Base-by-base conservation (phyloP, 331 rosid genomes). In the Acacia pycnantha region DNA sequence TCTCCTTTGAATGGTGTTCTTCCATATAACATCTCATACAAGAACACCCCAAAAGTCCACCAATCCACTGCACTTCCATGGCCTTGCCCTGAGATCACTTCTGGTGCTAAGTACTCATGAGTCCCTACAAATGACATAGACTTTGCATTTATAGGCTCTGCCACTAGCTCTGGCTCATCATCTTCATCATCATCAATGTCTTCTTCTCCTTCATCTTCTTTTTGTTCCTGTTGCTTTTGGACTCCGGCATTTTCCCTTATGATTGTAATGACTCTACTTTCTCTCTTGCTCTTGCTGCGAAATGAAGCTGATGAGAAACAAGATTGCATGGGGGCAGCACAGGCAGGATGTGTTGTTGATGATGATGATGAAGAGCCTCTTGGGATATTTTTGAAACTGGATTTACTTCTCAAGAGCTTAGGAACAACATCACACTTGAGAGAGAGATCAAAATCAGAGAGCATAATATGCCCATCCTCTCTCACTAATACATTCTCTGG, bases 21-120 rank as follows among this genome's bases (percentile, higher is more conserved):
- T 5, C 98, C 99, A 21, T 87, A 93, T 59, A 93, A 26, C 99
- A 95, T 90, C 77, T 95, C 99, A 69, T 92, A 95, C 67, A 95
- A 82, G 76, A 95, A 95, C 35, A 95, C 97, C 16, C 99, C 99
- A 18, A 95, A 80, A 0, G 99, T 95, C 99, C 99, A 95, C 99
- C 99, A 95, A 47, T 95, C 99, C 75, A 95, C 99, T 0, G 94
- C 97, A 71, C 99, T 92, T 11, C 99, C 99, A 76, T 95, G 99
- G 0, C 99, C 99, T 79, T 93, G 97, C 0, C 98, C 99, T 11
- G 96, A 86, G 6, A 95, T 95, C 40, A 95, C 97, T 82, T 95
- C 99, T 10, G 99, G 99, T 0, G 99, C 99, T 54, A 95, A 71
- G 80, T 95, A 95, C 84, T 95, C 98, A 24, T 95, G 98, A 8